These are phyloP conservation scores for Psophocarpus tetragonolobus DNA, from an alignment of 306 rosid species.

Conservation along the genomic window DNA sequence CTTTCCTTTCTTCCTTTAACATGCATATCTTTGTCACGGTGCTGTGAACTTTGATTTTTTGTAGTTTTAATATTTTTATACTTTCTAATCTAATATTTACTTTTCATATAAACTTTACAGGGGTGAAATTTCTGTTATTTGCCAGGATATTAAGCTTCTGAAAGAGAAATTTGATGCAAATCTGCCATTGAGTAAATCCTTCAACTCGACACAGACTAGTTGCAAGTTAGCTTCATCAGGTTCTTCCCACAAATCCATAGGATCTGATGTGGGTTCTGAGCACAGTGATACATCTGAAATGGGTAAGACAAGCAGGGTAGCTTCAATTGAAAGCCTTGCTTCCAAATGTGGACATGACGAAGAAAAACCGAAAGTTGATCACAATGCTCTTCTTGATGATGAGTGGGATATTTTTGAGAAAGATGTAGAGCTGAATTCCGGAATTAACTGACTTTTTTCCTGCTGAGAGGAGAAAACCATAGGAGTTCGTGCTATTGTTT, in stretches of 20 bases:
- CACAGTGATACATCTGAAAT: constrained; percentile 37
- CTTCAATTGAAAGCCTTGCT: constrained; percentile 36
- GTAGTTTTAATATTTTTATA: neutral
- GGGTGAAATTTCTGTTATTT: constrained; percentile 86
- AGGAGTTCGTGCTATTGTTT: constrained; percentile 17
- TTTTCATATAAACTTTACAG: constrained; percentile 49
- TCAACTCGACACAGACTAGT: constrained; percentile 85
- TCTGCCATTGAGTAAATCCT: constrained; percentile 80
- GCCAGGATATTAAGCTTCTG: constrained; percentile 70
- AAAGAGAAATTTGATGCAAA: constrained; percentile 85
- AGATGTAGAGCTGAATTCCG: constrained; percentile 32
- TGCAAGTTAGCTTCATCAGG: constrained; percentile 66
- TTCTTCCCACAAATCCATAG: constrained; percentile 35
- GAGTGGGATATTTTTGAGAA: constrained; percentile 70
- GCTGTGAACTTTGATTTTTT: neutral
- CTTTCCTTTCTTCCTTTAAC: neutral
- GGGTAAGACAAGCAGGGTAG: constrained; percentile 32
- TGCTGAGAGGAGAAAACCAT: neutral
- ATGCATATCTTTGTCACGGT: neutral
- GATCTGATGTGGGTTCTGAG: constrained; percentile 43
- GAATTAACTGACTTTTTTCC: constrained; percentile 7
- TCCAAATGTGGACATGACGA: constrained; percentile 23
- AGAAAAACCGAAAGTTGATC: constrained; percentile 38
- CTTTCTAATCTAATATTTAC: neutral
- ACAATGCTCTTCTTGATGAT: constrained; percentile 59